These are phyloP conservation scores for Patellifolia procumbens DNA, from an alignment of 179 eudicot genomes.

Conservation along the genomic window DNA sequence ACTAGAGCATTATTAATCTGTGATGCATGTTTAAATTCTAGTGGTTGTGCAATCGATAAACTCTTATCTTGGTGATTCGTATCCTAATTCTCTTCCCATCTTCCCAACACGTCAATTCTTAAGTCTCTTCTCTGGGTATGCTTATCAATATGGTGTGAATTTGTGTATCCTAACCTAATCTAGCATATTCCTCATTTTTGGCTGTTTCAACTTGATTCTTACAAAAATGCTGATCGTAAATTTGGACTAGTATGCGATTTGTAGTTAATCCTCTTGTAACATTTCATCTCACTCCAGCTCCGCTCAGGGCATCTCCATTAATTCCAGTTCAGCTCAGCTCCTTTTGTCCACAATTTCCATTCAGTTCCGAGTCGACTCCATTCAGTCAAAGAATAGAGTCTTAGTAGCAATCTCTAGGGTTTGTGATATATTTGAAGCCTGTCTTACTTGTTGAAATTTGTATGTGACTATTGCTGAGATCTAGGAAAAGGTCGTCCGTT, in stretches of 20 bases:
- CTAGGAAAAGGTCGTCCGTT: too few relatives aligned
- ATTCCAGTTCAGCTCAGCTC: too few relatives aligned
- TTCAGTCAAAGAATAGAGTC: too few relatives aligned
- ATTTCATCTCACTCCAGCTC: too few relatives aligned
- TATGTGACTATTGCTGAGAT: too few relatives aligned
- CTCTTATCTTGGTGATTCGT: background rate
- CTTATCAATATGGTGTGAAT: background rate
- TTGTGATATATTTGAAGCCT: too few relatives aligned
- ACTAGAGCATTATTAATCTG: background rate
- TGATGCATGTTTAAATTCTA: background rate
- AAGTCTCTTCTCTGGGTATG: background rate
- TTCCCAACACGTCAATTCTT: too few relatives aligned
- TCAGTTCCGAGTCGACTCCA: too few relatives aligned
- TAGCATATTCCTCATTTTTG: background rate
- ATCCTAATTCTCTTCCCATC: background rate
- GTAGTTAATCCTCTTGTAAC: background rate
- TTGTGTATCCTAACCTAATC: background rate
- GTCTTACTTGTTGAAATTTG: too few relatives aligned
- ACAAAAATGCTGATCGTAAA: background rate
- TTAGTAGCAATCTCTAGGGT: too few relatives aligned
- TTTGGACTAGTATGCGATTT: background rate
- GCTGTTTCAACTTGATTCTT: background rate
- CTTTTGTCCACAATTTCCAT: background rate
- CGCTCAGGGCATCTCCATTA: too few relatives aligned
- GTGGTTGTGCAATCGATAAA: background rate